Base-by-base conservation (phyloP, 2,329 filamentous ascomycete genomes). In the Aspergillus texensis region DNA sequence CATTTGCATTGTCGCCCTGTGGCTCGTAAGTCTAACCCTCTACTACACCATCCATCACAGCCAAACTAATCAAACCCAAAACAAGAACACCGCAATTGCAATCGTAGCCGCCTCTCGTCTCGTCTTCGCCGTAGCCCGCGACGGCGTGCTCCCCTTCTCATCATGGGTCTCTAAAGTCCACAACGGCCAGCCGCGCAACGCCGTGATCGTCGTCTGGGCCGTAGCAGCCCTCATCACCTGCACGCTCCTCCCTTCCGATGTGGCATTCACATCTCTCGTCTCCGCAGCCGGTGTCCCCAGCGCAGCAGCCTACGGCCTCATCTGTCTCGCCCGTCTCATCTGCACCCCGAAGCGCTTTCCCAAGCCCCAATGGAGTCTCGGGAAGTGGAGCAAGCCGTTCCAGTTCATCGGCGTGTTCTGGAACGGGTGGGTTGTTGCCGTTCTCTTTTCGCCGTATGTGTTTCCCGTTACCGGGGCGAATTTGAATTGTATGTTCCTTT, bases 61-160 rank as follows among this genome's bases (percentile, higher is more conserved):
- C 48, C 11, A 19, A 46, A 16, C 21, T 21, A 32, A 57, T 6
- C 16, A 12, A 24, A 62, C 6, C 62, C 46, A 58, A 24, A 64
- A 68, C 41, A 26, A 77, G 83, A 88, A 88, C 72, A 87, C 85
- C 1, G 85, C 85, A 0, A 85, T 88, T 61, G 84, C 85, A 24
- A 83, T 87, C 52, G 81, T 87, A 14, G 86, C 86, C 9, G 84
- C 84, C 16, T 88, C 86, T 4, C 82, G 86, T n/a, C 79, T 88
- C 2, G 85, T 89, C 67, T 88, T 87, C 71, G 86, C 86, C 48
- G 86, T 89, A 4, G 86, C 86, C 32, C 82, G 86, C 53, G 86
- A 89, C 68, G 85, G 86, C 41, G 85, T 88, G 24, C 77, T 88
- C 3, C 86, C 86, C 0, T 87, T 83, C 74, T 87, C 85, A 1